phyloP scores from a whole-genome alignment of 1,284 basidiomycete genomes.

The Ceratobasidium sp. region DNA sequence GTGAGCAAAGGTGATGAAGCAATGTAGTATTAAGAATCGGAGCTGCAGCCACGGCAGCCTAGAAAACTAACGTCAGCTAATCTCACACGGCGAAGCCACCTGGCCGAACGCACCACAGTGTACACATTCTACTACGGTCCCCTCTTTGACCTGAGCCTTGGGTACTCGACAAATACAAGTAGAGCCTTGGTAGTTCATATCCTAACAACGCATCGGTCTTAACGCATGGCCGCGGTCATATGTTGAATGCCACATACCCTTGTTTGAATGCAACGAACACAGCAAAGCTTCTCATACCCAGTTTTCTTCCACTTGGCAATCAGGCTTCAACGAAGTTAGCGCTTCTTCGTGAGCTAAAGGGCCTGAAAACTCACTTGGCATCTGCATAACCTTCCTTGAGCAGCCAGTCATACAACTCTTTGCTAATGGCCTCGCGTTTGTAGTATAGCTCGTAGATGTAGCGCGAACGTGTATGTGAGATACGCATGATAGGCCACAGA shows the following conservation, averaged over 20 bases:
- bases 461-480: conserved; percentile 92
- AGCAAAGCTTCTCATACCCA: conserved; percentile 99
- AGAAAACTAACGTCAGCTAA: conserved; percentile 30
- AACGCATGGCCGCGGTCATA: neutral
- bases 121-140: conserved; percentile 96
- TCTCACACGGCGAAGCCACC: neutral
- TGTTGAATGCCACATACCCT: conserved; percentile 66
- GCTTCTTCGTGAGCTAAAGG: conserved; percentile 28
- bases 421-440: conserved; percentile 95
- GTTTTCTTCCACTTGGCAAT: conserved; percentile 99
- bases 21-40: conserved; percentile 69
- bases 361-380: conserved; percentile 80
- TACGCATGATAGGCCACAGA: conserved; percentile 99
- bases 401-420: conserved; percentile 97
- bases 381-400: conserved; percentile 98
- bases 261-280: conserved; percentile 96
- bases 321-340: conserved; percentile 67
- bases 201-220: conserved; percentile 64
- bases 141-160: conserved; percentile 90
- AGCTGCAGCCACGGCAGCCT: conserved; percentile 87
- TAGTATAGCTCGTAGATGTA: conserved; percentile 99
- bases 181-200: conserved; percentile 99
- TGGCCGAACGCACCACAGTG: conserved; percentile 84
- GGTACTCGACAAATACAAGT: conserved; percentile 99
- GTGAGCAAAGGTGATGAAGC: neutral